Evolutionary conservation across 1,284 basidiomycete species (phyloP), one percentile per base, ranked within the genome.

Genomic region (Golubevia sp.): DNA sequence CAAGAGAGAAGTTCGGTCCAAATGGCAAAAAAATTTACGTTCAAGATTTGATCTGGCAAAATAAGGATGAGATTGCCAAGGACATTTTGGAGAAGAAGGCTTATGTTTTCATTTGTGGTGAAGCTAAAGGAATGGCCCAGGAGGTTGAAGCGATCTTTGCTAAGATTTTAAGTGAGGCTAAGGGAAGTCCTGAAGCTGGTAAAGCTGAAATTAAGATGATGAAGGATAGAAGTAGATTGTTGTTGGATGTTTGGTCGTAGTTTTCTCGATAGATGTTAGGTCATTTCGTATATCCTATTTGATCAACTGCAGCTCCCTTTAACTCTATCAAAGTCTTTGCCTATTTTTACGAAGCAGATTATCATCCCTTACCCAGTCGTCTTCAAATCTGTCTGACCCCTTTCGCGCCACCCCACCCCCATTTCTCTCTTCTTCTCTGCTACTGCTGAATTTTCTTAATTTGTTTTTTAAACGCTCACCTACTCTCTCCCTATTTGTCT

Each of bases 11-110:
- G 63, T 83, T 78, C 66, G 87, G 88, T 56, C 88, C 92, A 1
- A 94, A 97, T 81, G 94, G 95, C 21, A 88, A 90, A 86, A 97
- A 98, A 88, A 92, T 96, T 76, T 99, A 99, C 86, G 96, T 99
- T 26, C 96, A 99, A 86, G 94, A 98, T 85, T 86, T 96, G 62
- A 86, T 97, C n/a, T 93, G 91, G 91, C 76, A 79, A 62, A 67
- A 71, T 48, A 67, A 76, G 54, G 68, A 72, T 66, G 88, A 89
- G 68, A 88, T 99, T 62, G 92, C 92, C 2, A 90, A 95, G 68
- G 90, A 92, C 23, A 93, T 99, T 73, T 86, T 97, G 66, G 92
- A 93, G 71, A 91, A 92, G 84, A 93, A 97, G 86, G 96, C 92
- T 21, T 96, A 96, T 84, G 88, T 96, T 11, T 73, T 66, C 61